These are phyloP conservation scores for Mortierella sp. DNA, from an alignment of 371 early-diverging fungal species.

Conservation along the genomic window DNA sequence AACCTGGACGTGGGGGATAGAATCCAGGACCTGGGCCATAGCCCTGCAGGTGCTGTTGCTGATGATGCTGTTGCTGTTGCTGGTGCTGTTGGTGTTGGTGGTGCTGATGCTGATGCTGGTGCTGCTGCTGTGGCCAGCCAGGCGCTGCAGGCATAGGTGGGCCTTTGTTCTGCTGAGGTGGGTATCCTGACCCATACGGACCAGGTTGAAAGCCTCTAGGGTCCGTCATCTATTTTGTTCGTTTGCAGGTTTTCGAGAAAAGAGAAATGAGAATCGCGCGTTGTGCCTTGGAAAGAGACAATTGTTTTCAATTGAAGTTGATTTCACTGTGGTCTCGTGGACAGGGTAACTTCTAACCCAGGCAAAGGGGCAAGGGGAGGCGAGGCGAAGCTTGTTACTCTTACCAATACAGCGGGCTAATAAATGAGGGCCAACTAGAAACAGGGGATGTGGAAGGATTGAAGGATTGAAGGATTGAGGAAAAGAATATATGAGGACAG, in stretches of 20 bases:
- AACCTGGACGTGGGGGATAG: slow-evolving; percentile 22
- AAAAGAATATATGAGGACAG: too few species aligned
- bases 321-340: too few species aligned
- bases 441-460: too few species aligned
- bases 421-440: too few species aligned
- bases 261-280: neutral
- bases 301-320: too few species aligned
- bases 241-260: neutral
- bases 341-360: too few species aligned
- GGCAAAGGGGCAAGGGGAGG: too few species aligned
- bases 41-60: neutral
- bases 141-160: slow-evolving; percentile 21
- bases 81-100: slow-evolving; percentile 13
- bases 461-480: too few species aligned
- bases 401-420: too few species aligned
- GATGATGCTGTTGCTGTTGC: neutral
- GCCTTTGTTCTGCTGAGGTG: slow-evolving; percentile 29
- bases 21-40: neutral
- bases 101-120: slow-evolving; percentile 30
- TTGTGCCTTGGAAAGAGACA: neutral
- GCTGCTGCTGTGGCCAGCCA: slow-evolving; percentile 29
- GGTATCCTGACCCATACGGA: slow-evolving; percentile 27
- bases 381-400: too few species aligned
- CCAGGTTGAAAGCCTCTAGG: slow-evolving; percentile 29
- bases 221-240: slow-evolving; percentile 26